Base-by-base conservation (phyloP, 768 basidiomycete species). In the Asterophora parasitica region DNA sequence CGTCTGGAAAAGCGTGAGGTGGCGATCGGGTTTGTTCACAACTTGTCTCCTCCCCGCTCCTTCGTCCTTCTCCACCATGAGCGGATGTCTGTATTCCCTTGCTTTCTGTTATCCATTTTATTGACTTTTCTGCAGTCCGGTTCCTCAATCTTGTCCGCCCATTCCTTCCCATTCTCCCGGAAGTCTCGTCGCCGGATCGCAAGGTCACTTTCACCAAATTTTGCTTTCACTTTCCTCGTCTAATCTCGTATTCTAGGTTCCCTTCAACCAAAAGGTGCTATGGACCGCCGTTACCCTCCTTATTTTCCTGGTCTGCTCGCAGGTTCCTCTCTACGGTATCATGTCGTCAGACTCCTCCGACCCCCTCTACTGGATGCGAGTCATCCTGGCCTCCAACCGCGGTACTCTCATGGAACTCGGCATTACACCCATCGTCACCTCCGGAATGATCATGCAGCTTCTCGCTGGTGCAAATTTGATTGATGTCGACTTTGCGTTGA, bases 381-480 rank as follows among this genome's bases (percentile, higher is more conserved):
- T 95, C 73, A 98, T 99, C 71, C 82, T 99, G 51, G 95, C 96
- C 17, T 96, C 92, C 6, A 98, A 98, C 74, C 82, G 95, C 51
- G 96, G 96, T 54, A 98, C 96, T 1, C 85, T 98, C 52, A 99
- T 99, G 96, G 96, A 99, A 70, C 83, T 99, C 52, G 95, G 96
- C 51, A 98, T 98, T 59, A 94, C 85, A 23, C 96, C 96, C 33
- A 96, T 98, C 63, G 82, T 98, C 65, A 99, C 96, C 8, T 90
- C 88, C 43, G 96, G 96, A 61, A 98, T 97, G 95, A 99, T 97
- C 68, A 98, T 99, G 91, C 96, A 99, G 70, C 85, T 99, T 36
- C 78, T 99, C 52, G 93, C 95, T 13, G 96, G 96, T 47, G 95
- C 96, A 33, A 97, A 92, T 68, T 75, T 99, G 61, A 90, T 99